A percentile compares a stretch with the other conserved stretches of the same genome.
phyloP scores from a whole-genome alignment of 441 rosid species.

The Euphorbia corollata region DNA sequence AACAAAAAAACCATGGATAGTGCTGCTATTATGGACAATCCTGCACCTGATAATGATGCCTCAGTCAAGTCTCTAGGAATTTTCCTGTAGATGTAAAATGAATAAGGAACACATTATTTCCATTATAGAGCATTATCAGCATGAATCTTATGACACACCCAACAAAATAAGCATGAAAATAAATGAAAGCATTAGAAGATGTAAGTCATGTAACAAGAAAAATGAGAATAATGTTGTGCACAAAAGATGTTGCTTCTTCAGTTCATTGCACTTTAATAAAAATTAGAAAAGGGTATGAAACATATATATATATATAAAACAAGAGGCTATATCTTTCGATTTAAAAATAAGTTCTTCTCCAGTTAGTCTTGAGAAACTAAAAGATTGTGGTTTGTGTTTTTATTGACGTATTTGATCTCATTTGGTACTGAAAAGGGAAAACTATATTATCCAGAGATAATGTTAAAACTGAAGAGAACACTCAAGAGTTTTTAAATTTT shows the following conservation, averaged over 20 bases:
- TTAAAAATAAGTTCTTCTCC: not conserved
- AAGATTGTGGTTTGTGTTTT: not conserved
- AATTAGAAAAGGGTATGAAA: not conserved
- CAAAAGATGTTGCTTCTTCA: not conserved
- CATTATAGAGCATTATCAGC: not conserved
- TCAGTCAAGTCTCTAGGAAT: conserved; percentile 99
- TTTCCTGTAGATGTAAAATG: conserved; percentile 53
- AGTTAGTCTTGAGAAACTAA: not conserved
- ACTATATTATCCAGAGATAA: not conserved
- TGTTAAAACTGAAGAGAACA: not conserved
- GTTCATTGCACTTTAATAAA: not conserved
- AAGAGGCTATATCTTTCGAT: not conserved
- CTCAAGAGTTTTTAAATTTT: not conserved
- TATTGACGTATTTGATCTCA: not conserved
- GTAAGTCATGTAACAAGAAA: not conserved
- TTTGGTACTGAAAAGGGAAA: not conserved
- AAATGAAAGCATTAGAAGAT: not conserved
- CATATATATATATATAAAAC: not conserved
- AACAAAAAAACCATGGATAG: conserved; percentile 79
- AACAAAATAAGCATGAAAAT: not conserved
- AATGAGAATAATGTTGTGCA: not conserved
- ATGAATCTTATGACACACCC: not conserved
- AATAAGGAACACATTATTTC: not conserved
- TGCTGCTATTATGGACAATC: conserved; percentile 83
- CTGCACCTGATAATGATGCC: conserved; percentile 96